Base-by-base conservation (phyloP, 176 grass and related monocot species). In the Oropetium thomaeum region DNA sequence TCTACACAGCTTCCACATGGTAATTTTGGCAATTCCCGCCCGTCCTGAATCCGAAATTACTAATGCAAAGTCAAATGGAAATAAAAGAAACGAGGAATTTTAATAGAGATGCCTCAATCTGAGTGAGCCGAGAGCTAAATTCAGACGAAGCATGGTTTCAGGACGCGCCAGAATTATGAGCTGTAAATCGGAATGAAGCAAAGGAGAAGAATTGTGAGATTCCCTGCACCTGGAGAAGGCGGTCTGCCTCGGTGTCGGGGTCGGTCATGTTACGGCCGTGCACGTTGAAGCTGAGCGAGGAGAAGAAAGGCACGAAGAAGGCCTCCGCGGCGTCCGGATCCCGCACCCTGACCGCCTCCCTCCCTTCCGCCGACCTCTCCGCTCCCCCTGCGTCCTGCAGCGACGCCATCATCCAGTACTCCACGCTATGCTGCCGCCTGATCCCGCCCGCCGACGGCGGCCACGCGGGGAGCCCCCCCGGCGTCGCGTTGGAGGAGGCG, bases 221-320 rank as follows among this genome's bases (percentile, higher is more conserved):
- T 38, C 0, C 51, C 20, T 11, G 52, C 66, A 94, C 96, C 91
- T 98, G 96, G 47, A 98, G 84, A 69, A 84, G 89, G 72, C 89
- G 86, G 67, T 98, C 96, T 51, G 77, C 86, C 79, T 86, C 82
- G 30, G 95, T 98, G 26, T 98, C 95, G 3, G 96, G 91, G 71
- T 98, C 96, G 15, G 86, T 98, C 96, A 98, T 98, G 79, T 92
- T 98, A 70, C 81, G 86, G 58, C 96, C 96, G 74, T 98, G 91
- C 2, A 93, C 87, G 47, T 98, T 98, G 84, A 98, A 98, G 79
- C 91, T 98, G 58, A 98, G 89, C 27, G 95, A 98, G 38, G 91
- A 98, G 91, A 98, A 98, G 87, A 98, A 98, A 2, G 95, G 95
- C 63, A 98, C 95, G 78, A 98, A 98, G 91, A 94, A 98, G 9